Percentiles rank a stretch among this genome's conserved stretches.
Conservation (phyloP, 306 rosid species). For the Corylus heterophylla region DNA sequence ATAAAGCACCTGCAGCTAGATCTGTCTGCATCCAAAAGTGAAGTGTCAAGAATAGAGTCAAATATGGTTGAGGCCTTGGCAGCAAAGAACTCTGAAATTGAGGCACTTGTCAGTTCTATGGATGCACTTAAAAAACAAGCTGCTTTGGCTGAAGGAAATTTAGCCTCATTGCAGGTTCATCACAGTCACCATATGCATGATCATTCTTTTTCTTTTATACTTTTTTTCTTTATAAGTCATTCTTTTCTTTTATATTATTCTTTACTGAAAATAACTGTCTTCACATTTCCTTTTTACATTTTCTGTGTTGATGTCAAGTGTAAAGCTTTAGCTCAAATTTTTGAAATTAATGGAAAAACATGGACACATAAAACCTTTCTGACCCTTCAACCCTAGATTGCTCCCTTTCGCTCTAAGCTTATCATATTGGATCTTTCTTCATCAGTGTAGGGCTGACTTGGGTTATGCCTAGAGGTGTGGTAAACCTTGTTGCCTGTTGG, state of each 20-base stretch:
- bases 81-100: slow-evolving; percentile 92
- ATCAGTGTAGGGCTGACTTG: too few species aligned
- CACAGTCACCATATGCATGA: slow-evolving; percentile 20
- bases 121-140: slow-evolving; percentile 88
- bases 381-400: background rate
- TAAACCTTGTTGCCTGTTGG: too few species aligned
- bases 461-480: too few species aligned
- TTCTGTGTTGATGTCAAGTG: background rate
- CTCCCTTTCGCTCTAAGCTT: background rate
- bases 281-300: slow-evolving; percentile 5
- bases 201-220: background rate
- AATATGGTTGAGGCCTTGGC: slow-evolving; percentile 90
- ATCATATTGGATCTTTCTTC: background rate
- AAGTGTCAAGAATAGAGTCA: slow-evolving; percentile 79
- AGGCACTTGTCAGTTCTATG: slow-evolving; percentile 74
- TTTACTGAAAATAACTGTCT: slow-evolving; percentile 19
- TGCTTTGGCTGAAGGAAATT: slow-evolving; percentile 88
- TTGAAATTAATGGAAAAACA: background rate
- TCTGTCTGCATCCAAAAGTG: slow-evolving; percentile 74
- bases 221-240: too few species aligned
- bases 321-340: background rate
- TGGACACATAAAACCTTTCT: background rate
- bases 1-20: slow-evolving; percentile 78
- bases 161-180: slow-evolving; percentile 86
- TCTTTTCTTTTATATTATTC: background rate